Base-by-base conservation (phyloP, 2,329 filamentous ascomycete species). In the Colletotrichum euphorbiae region DNA sequence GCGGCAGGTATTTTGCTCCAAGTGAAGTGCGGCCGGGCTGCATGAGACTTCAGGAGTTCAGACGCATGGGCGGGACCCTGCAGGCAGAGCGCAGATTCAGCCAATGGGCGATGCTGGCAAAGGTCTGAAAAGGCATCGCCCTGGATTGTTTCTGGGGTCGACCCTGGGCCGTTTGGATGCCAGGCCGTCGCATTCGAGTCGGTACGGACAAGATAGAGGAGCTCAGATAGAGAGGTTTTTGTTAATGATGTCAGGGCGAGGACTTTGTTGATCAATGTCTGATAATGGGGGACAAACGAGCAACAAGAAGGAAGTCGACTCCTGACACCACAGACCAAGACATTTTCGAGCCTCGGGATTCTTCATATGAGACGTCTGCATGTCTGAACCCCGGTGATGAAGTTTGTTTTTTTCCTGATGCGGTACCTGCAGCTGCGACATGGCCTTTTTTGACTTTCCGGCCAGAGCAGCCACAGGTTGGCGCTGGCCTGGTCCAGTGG, bases 31-130 rank as follows among this genome's bases (percentile, higher is more conserved):
- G 28, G 55, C 42, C 50, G 43, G 48, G 48, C 40, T 60, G 55
- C 54, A 66, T 65, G 66, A 69, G 54, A 60, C 61, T 24, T 59
- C 66, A 69, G 66, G 54, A 60, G 54, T 24, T 59, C 66, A 69
- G 66, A 65, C 65, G 66, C 66, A 54, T 65, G 54, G 45, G 66
- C 61, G 66, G 66, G 66, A 60, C 66, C 66, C 66, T 69, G 66
- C 66, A 69, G 66, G 61, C 21, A 54, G 33, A 66, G 19, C n/a
- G 64, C 17, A 59, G 33, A 56, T 28, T 6, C 48, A 38, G 15
- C 66, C 66, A 69, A 69, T 69, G 40, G 36, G 38, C 11, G 48
- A 17, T 54, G 42, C 31, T 64, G 42, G 65, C 42, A 60, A 24
- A 56, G 52, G 43, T 64, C 61, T 60, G 42, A 60, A 55, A 40